Evolutionary conservation across 495 filamentous ascomycete species (phyloP).

Genomic region (Aspergillus hancockii): DNA sequence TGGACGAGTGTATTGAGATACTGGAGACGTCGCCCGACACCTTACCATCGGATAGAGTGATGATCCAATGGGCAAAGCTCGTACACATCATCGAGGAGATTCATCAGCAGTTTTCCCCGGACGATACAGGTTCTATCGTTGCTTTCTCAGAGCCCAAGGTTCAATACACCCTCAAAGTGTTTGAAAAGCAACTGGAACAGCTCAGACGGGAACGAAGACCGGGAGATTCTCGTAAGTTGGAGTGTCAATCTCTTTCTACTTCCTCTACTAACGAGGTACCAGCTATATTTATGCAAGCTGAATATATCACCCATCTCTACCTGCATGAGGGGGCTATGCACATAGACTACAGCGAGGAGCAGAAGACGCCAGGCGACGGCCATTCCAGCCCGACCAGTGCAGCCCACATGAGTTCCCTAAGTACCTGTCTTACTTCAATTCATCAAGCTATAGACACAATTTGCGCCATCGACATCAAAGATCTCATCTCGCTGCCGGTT

Average conservation of each 20-base stretch:
- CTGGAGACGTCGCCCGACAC: slow-evolving; percentile 72
- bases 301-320: slow-evolving; percentile 66
- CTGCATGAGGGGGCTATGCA: slow-evolving; percentile 87
- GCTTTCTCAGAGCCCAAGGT: slow-evolving; percentile 74
- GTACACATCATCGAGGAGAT: slow-evolving; percentile 83
- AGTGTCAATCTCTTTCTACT: neutral
- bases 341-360: slow-evolving; percentile 56
- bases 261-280: neutral
- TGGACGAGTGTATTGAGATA: slow-evolving; percentile 79
- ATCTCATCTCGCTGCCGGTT: slow-evolving; percentile 71
- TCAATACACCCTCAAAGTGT: slow-evolving; percentile 71
- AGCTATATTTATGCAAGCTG: slow-evolving; percentile 33
- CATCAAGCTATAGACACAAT: slow-evolving; percentile 76
- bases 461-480: slow-evolving; percentile 56
- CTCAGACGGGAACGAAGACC: slow-evolving; percentile 59
- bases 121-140: slow-evolving; percentile 63
- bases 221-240: slow-evolving; percentile 37
- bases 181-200: slow-evolving; percentile 72
- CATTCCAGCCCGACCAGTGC: slow-evolving; percentile 51
- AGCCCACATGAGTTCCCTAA: slow-evolving; percentile 71
- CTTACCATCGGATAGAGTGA: slow-evolving; percentile 66
- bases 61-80: slow-evolving; percentile 75
- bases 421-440: slow-evolving; percentile 67
- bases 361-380: slow-evolving; percentile 20
- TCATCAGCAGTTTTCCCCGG: slow-evolving; percentile 71